phyloP scores from a whole-genome alignment of 1,284 basidiomycete genomes.

The Sanghuangporus baumii region DNA sequence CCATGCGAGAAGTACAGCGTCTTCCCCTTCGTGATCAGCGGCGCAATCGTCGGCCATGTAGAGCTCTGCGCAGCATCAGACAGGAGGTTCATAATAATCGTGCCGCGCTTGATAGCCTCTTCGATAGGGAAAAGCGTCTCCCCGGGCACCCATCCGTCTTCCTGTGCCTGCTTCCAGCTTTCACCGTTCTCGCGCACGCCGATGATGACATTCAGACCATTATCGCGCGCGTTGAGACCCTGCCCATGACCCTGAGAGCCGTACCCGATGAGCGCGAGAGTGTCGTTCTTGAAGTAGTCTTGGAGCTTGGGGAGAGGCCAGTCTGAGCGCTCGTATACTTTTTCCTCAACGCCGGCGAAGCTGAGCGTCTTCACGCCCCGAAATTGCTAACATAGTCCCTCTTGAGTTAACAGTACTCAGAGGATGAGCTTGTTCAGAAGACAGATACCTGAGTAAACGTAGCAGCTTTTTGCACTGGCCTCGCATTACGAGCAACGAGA shows the following conservation, averaged over 20 bases:
- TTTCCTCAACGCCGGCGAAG: slow-evolving; percentile 95
- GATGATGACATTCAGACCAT: slow-evolving; percentile 97
- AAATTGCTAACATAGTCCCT: slow-evolving; percentile 26
- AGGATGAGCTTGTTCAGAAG: slow-evolving; percentile 19
- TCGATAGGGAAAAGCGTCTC: slow-evolving; percentile 98
- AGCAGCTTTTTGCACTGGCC: slow-evolving; percentile 33
- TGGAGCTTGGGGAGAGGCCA: slow-evolving; percentile 98
- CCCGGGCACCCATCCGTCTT: slow-evolving; percentile 98
- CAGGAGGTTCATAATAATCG: slow-evolving; percentile 99
- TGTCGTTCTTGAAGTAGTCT: slow-evolving; percentile 99
- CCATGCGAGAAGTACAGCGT: slow-evolving; percentile 99
- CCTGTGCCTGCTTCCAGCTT: slow-evolving; percentile 93
- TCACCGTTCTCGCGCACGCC: slow-evolving; percentile 97
- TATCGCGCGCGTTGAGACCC: slow-evolving; percentile 97
- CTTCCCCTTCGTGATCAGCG: slow-evolving; percentile 98
- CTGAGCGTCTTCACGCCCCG: slow-evolving; percentile 96
- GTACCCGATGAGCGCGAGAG: slow-evolving; percentile 97
- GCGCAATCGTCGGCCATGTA: slow-evolving; percentile 86
- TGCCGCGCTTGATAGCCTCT: slow-evolving; percentile 93
- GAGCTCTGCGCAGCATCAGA: slow-evolving; percentile 97
- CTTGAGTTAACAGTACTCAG: not conserved
- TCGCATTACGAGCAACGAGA: slow-evolving; percentile 52
- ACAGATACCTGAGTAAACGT: slow-evolving; percentile 37
- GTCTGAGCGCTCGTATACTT: slow-evolving; percentile 96
- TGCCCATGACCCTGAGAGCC: slow-evolving; percentile 99